Percentiles rank a stretch among this genome's conserved stretches.
Conservation (phyloP, 345 rosid species). For the Barbarea vulgaris region DNA sequence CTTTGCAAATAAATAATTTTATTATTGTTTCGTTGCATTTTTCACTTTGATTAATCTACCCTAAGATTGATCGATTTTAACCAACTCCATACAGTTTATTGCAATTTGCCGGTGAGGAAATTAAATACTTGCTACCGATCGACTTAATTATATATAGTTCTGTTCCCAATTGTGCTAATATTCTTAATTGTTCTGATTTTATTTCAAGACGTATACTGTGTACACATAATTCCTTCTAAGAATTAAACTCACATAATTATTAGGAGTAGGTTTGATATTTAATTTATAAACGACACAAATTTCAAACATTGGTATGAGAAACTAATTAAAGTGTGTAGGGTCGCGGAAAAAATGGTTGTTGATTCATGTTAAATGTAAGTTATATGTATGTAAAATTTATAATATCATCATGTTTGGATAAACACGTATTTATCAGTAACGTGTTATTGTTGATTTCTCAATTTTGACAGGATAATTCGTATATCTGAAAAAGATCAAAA, state of each 20-base stretch:
- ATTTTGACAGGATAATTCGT: not conserved
- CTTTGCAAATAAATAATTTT: not conserved
- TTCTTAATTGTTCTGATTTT: not conserved
- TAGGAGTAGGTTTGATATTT: not conserved
- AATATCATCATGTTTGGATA: not conserved
- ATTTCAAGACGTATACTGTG: conserved; percentile 6
- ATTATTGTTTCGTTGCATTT: not conserved
- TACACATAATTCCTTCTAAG: not conserved
- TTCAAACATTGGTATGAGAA: not conserved
- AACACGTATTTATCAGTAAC: conserved; percentile 10
- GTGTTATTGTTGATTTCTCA: conserved; percentile 4
- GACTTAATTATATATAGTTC: not conserved
- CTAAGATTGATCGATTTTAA: not conserved
- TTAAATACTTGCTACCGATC: conserved; percentile 12
- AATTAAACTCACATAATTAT: not conserved
- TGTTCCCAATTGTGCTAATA: not conserved
- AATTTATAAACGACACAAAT: not conserved
- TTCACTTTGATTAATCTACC: not conserved
- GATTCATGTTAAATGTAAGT: not conserved
- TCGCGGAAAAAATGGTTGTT: not conserved
- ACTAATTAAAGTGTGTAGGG: not conserved
- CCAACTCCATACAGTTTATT: not conserved
- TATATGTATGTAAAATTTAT: not conserved
- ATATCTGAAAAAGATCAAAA: not conserved
- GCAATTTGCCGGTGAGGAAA: not conserved